Conservation (phyloP, 1,139 yeast genomes). For the Blastobotrys elegans region DNA sequence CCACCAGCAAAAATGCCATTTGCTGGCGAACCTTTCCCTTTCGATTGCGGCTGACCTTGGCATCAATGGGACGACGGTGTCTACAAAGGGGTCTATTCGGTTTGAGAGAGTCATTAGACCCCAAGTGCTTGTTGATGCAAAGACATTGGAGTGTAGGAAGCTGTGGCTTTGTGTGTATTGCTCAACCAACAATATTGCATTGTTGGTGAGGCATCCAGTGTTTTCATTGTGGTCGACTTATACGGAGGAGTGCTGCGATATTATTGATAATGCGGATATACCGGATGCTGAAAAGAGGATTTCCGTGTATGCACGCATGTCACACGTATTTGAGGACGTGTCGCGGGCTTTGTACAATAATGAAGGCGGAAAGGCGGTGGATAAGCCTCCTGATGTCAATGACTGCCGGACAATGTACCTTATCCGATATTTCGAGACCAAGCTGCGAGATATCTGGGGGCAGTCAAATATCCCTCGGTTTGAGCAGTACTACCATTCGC, state of each 20-base stretch:
- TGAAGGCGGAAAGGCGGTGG: conserved; percentile 19
- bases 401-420: conserved; percentile 25
- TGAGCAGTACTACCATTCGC: conserved; percentile 44
- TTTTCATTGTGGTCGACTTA: conserved; percentile 43
- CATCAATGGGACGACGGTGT: conserved; percentile 41
- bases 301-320: conserved; percentile 57
- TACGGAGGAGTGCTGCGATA: conserved; percentile 57
- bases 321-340: conserved; percentile 58
- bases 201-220: conserved; percentile 30
- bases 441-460: conserved; percentile 14
- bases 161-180: conserved; percentile 32
- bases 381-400: conserved; percentile 29
- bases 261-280: conserved; percentile 39
- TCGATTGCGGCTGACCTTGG: conserved; percentile 74
- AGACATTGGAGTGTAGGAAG: conserved; percentile 34
- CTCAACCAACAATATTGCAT: conserved; percentile 30
- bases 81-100: conserved; percentile 15
- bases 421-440: conserved; percentile 24
- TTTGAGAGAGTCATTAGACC: conserved; percentile 36
- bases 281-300: conserved; percentile 33
- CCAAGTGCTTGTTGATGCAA: conserved; percentile 34
- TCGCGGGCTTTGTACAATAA: conserved; percentile 25
- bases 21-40: conserved; percentile 62
- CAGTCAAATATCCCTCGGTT: conserved; percentile 10
- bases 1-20: conserved; percentile 70